A percentile compares a stretch with the other conserved stretches of the same genome.
Conservation (phyloP, 345 rosid genomes). For the Gossypium ekmanianum region DNA sequence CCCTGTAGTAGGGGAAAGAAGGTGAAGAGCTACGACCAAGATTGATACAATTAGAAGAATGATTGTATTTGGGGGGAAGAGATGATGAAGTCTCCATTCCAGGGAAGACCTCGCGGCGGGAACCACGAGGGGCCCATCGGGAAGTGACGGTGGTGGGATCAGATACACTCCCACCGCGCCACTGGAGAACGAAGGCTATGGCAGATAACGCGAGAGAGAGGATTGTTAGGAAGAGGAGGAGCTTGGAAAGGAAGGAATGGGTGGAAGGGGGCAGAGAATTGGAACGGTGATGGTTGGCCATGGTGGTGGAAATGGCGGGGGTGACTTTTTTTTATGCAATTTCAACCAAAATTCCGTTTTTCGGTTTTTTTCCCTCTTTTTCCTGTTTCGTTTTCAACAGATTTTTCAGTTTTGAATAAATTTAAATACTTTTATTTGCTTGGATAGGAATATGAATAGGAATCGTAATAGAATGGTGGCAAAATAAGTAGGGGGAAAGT, state of each 20-base stretch:
- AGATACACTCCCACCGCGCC: constrained; percentile 72
- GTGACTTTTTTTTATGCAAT: not conserved
- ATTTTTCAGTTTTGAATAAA: not conserved
- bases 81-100: constrained; percentile 82
- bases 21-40: constrained; percentile 70
- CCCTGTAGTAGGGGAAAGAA: constrained; percentile 69
- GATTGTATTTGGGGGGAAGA: constrained; percentile 55
- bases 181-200: constrained; percentile 84
- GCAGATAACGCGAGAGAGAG: constrained; percentile 86
- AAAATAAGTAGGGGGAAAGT: no score
- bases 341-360: no score
- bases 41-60: constrained; percentile 52
- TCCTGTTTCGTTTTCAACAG: not conserved
- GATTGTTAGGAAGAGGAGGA: constrained; percentile 71
- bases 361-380: not conserved
- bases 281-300: constrained; percentile 62
- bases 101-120: constrained; percentile 68
- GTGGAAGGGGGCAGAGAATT: constrained; percentile 43
- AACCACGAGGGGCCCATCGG: constrained; percentile 65
- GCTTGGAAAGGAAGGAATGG: constrained; percentile 51
- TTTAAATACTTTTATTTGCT: not conserved
- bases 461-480: no score
- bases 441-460: not conserved
- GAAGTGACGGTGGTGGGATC: constrained; percentile 52
- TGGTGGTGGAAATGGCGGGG: constrained; percentile 23